Conservation (phyloP, 208 protist species). For the Trichomonas tenax region DNA sequence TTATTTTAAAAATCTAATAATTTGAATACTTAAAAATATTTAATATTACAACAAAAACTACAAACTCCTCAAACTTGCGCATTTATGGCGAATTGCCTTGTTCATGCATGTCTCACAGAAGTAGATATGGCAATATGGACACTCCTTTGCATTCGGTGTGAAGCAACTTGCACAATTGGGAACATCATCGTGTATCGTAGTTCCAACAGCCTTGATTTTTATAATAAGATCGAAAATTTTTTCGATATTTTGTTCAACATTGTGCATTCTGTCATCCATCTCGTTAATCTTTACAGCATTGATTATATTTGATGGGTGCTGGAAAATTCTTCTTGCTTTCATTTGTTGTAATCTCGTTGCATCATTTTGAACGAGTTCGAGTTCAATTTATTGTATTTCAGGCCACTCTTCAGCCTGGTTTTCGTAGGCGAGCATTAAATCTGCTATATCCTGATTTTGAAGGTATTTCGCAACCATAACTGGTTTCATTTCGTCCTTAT, state of each 20-base stretch:
- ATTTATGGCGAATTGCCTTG: not conserved
- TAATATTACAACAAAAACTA: no score
- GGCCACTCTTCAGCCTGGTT: not conserved
- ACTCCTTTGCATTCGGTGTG: not conserved
- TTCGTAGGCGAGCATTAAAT: not conserved
- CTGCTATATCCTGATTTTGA: not conserved
- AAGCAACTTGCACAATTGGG: not conserved
- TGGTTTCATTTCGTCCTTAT: not conserved
- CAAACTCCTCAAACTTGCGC: not conserved
- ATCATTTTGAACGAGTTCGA: not conserved
- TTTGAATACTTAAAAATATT: no score
- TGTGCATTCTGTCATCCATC: not conserved
- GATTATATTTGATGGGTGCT: not conserved
- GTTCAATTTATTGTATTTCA: not conserved
- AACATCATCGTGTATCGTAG: not conserved
- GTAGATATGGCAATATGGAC: not conserved
- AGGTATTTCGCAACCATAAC: not conserved
- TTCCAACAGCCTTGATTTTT: not conserved
- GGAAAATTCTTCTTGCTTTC: not conserved
- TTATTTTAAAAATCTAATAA: no score
- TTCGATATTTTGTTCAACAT: not conserved
- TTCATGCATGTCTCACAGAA: not conserved
- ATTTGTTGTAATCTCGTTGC: not conserved
- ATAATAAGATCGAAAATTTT: not conserved
- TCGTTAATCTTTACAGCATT: not conserved